Evolutionary conservation across 148 eudicot species (phyloP).

Genomic region (Vaccinium myrtillus): DNA sequence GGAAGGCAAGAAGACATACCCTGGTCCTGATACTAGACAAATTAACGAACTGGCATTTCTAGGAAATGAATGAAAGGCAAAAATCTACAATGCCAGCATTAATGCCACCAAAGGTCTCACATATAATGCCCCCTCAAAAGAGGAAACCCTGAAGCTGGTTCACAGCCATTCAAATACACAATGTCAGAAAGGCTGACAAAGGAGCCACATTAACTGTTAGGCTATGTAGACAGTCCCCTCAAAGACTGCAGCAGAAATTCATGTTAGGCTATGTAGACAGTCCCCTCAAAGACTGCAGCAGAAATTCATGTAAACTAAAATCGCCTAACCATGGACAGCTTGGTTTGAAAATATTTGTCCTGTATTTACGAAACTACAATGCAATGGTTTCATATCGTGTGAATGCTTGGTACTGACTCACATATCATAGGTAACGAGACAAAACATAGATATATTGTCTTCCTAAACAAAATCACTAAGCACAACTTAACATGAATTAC

Average conservation of each 20-base stretch:
- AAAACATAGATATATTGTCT: not conserved
- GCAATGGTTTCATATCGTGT: not conserved
- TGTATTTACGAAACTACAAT: not conserved
- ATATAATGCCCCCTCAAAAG: not conserved
- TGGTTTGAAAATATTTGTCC: not conserved
- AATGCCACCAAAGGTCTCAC: not conserved
- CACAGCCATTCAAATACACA: not conserved
- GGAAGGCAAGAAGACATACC: not conserved
- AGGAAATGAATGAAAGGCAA: constrained; percentile 3
- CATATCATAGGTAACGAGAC: not conserved
- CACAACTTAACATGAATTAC: not conserved
- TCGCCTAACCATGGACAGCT: not conserved
- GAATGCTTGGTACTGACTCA: not conserved
- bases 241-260: not conserved
- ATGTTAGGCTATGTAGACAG: not conserved
- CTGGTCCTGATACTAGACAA: not conserved
- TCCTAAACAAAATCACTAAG: not conserved
- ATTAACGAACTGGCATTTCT: not conserved
- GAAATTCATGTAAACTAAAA: not conserved
- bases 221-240: not conserved
- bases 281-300: not conserved
- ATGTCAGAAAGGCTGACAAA: not conserved
- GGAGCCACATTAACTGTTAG: not conserved
- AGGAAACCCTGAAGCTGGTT: not conserved
- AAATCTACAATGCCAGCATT: not conserved